Evolutionary conservation across 73 alveolate species (phyloP).

Genomic region (Paraurostyla sp.): DNA sequence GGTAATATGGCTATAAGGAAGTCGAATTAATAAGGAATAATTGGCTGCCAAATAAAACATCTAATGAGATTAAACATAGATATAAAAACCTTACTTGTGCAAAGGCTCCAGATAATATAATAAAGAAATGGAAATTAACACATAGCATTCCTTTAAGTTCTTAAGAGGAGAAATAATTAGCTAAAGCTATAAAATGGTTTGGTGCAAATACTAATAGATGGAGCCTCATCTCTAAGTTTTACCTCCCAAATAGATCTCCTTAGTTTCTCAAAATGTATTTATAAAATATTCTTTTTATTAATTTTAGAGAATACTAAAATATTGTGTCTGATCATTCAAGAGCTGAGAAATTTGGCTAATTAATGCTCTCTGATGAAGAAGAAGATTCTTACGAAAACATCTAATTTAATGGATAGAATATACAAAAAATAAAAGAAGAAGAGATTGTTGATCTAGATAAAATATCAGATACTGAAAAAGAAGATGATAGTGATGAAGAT

Average conservation of each 20-base stretch:
- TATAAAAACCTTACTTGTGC: conserved; percentile 89
- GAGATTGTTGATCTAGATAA: background rate
- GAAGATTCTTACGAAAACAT: background rate
- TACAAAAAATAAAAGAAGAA: background rate
- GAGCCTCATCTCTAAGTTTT: conserved; percentile 84
- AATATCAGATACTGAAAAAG: background rate
- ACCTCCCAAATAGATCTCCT: conserved; percentile 81
- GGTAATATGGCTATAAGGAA: conserved; percentile 90
- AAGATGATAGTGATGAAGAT: background rate
- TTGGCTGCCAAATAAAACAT: conserved; percentile 90
- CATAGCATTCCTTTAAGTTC: conserved; percentile 76
- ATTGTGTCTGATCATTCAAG: conserved; percentile 21
- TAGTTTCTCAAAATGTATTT: conserved; percentile 22
- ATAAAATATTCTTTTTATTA: background rate
- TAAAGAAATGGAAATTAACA: conserved; percentile 84
- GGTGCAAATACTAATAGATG: conserved; percentile 85
- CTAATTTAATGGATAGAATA: background rate
- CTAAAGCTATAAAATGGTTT: conserved; percentile 90
- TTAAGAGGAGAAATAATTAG: conserved; percentile 77
- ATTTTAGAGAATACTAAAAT: conserved; percentile 26
- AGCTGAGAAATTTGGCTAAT: conserved; percentile 45
- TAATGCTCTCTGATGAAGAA: conserved; percentile 36
- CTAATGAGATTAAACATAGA: conserved; percentile 89
- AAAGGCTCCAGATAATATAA: conserved; percentile 84
- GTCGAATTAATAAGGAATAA: conserved; percentile 78